These are phyloP conservation scores for Austroboletus niveus DNA, from an alignment of 1,284 basidiomycete genomes.

Conservation along the genomic window DNA sequence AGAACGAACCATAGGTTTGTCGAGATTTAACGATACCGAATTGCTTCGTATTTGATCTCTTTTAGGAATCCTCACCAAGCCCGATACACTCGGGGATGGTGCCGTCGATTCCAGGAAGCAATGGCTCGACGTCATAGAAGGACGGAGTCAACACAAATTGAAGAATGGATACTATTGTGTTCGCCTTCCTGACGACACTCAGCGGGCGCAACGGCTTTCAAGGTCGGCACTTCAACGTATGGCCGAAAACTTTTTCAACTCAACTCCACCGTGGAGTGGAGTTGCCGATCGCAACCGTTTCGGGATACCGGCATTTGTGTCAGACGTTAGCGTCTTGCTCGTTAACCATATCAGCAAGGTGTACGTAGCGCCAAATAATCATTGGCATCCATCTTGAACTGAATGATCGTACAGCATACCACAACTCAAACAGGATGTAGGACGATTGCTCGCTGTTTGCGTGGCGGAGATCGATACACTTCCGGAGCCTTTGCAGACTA, in stretches of 20 bases:
- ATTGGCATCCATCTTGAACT: conserved; percentile 3
- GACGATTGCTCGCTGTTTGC: conserved; percentile 37
- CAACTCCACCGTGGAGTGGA: conserved; percentile 49
- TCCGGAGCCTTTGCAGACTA: conserved; percentile 39
- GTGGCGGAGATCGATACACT: conserved; percentile 38
- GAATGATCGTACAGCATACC: conserved; percentile 41
- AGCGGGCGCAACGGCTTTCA: conserved; percentile 42
- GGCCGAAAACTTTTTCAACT: conserved; percentile 48
- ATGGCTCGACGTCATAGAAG: conserved; percentile 59
- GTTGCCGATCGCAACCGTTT: conserved; percentile 46
- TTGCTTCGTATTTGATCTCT: not conserved
- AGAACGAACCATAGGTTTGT: conserved; percentile 56
- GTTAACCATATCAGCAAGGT: conserved; percentile 47
- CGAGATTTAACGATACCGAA: not conserved
- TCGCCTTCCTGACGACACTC: conserved; percentile 60
- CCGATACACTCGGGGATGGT: conserved; percentile 50
- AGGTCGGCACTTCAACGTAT: conserved; percentile 38
- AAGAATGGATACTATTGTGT: conserved; percentile 67
- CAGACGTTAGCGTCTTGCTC: conserved; percentile 51
- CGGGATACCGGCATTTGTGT: conserved; percentile 55
- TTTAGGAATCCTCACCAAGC: conserved; percentile 65
- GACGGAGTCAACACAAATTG: conserved; percentile 37
- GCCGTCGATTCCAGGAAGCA: conserved; percentile 39
- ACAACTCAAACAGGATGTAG: conserved; percentile 36
- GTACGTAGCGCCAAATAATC: conserved; percentile 37